phyloP scores from a whole-genome alignment of 192 early-diverging fungal species.

The Cladochytrium replicatum region DNA sequence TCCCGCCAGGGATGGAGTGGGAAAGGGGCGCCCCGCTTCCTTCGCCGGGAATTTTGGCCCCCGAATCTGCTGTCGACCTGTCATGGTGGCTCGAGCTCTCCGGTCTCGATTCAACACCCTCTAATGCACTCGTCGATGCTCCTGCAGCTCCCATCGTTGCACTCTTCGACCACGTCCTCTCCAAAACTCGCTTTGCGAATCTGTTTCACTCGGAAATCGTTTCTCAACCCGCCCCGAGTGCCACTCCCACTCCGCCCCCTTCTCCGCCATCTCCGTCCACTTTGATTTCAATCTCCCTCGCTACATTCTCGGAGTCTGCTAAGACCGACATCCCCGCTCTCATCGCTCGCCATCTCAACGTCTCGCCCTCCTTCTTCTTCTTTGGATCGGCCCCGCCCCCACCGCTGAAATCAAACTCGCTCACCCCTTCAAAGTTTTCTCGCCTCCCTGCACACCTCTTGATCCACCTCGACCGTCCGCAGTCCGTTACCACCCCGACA shows the following conservation, averaged over 20 bases:
- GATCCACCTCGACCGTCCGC: constrained; percentile 15
- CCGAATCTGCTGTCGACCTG: too few relatives aligned
- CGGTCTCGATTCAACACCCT: neutral
- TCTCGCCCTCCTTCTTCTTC: constrained; percentile 19
- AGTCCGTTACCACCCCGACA: neutral
- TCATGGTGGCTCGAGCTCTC: too few relatives aligned
- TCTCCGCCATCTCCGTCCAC: neutral
- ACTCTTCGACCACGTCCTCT: constrained; percentile 14
- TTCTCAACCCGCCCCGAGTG: too few relatives aligned
- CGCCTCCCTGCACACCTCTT: too few relatives aligned
- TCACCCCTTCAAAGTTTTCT: constrained; percentile 13
- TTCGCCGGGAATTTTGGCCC: constrained; percentile 14
- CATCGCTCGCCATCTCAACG: constrained; percentile 19
- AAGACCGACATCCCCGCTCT: constrained; percentile 14
- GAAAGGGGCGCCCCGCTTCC: neutral
- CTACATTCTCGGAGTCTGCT: constrained; percentile 10
- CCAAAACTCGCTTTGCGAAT: constrained; percentile 18
- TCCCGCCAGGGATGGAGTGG: neutral
- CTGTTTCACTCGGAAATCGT: constrained; percentile 14
- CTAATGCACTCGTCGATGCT: neutral
- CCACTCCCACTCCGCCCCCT: constrained; percentile 1
- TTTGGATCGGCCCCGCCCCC: constrained; percentile 11
- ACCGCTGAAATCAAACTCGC: constrained; percentile 14
- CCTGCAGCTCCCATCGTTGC: too few relatives aligned
- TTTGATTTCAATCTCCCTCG: constrained; percentile 2